phyloP scores from a whole-genome alignment of 108 stramenopile species.

The Skeletonema marinoi region DNA sequence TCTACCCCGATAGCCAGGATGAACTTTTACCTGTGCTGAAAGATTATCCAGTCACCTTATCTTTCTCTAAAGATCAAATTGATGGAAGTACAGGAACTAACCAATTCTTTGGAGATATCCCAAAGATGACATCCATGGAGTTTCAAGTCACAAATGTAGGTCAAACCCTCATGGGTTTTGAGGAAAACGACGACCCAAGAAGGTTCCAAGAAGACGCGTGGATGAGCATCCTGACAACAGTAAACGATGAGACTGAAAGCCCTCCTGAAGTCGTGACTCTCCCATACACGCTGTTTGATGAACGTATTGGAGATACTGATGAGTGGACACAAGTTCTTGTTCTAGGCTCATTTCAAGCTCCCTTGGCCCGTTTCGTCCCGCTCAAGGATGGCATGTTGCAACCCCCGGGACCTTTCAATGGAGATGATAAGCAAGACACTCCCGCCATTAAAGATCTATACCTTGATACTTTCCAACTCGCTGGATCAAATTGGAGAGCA shows the following conservation, averaged over 20 bases:
- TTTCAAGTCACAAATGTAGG: neutral
- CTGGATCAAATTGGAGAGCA: neutral
- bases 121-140: neutral
- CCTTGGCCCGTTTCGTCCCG: neutral
- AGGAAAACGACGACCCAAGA: neutral
- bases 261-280: neutral
- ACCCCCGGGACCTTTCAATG: too few species aligned
- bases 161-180: neutral
- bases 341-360: neutral
- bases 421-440: too few species aligned
- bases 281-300: neutral
- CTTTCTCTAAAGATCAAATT: neutral
- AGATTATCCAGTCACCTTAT: neutral
- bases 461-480: neutral
- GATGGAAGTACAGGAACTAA: neutral
- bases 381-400: neutral
- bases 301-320: neutral
- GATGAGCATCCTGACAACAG: neutral
- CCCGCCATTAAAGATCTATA: neutral
- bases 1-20: neutral
- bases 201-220: neutral
- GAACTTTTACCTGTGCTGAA: neutral
- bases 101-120: neutral
- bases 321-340: neutral
- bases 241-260: neutral